These are phyloP conservation scores for Peniophora sp. DNA, from an alignment of 1,284 basidiomycete species.

Conservation along the genomic window DNA sequence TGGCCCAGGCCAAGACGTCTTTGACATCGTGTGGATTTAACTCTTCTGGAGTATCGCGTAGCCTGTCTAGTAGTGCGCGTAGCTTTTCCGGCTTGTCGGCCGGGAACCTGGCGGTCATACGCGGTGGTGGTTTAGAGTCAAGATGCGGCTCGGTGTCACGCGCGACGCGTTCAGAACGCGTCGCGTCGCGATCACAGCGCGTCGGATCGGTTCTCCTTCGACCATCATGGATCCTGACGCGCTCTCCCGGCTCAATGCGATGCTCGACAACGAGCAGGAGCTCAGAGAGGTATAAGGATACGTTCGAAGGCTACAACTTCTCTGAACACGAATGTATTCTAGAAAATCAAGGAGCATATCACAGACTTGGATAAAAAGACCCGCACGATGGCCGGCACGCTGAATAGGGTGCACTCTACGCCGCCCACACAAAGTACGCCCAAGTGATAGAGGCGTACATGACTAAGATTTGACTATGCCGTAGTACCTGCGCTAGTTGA, in stretches of 20 bases:
- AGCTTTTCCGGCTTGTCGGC: slow-evolving; percentile 20
- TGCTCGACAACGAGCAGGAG: slow-evolving; percentile 45
- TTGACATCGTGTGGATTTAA: slow-evolving; percentile 43
- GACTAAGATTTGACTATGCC: slow-evolving; percentile 5
- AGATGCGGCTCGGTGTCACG: neutral
- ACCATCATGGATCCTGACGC: slow-evolving; percentile 46
- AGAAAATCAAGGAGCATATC: slow-evolving; percentile 76
- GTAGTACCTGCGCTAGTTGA: slow-evolving; percentile 56
- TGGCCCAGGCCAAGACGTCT: slow-evolving; percentile 45
- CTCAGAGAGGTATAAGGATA: slow-evolving; percentile 36
- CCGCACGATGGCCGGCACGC: slow-evolving; percentile 52
- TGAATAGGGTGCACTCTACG: slow-evolving; percentile 75
- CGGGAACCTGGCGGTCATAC: slow-evolving; percentile 3
- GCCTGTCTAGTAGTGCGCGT: slow-evolving; percentile 33
- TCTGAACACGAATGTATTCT: slow-evolving; percentile 2
- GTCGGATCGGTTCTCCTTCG: neutral
- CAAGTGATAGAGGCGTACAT: slow-evolving; percentile 2
- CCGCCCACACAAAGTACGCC: slow-evolving; percentile 47
- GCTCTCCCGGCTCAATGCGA: slow-evolving; percentile 42
- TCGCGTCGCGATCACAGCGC: neutral
- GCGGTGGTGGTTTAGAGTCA: neutral
- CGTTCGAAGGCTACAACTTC: neutral
- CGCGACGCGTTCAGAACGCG: neutral
- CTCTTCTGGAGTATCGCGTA: slow-evolving; percentile 52
- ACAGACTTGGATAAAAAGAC: slow-evolving; percentile 67